These are phyloP conservation scores for Graphium sp. DNA, from an alignment of 2,329 filamentous ascomycete genomes.

Conservation along the genomic window DNA sequence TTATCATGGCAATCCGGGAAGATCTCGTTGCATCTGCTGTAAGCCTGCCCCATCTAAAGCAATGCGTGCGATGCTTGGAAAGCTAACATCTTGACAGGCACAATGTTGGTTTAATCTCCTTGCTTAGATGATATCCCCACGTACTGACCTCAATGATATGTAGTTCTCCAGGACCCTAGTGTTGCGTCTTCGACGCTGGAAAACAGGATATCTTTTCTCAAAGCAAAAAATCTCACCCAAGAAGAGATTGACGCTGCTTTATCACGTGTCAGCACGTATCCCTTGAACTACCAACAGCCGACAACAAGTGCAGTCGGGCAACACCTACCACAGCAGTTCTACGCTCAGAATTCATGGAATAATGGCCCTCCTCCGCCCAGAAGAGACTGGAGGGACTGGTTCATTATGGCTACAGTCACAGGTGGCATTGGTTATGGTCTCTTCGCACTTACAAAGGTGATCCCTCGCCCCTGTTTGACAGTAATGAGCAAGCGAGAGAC, in stretches of 20 bases:
- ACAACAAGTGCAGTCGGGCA: too few species aligned
- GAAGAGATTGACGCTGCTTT: conserved; percentile 85
- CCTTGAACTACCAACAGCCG: conserved; percentile 20
- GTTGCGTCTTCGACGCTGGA: conserved; percentile 82
- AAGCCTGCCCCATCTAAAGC: conserved; percentile 11
- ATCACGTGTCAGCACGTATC: conserved; percentile 46
- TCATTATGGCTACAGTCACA: conserved; percentile 96
- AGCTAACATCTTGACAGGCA: conserved; percentile 12
- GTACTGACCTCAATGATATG: conserved; percentile 1
- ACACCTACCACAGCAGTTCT: conserved; percentile 22
- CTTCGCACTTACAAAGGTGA: conserved; percentile 73
- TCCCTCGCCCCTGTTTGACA: conserved; percentile 4
- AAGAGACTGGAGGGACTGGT: conserved; percentile 96
- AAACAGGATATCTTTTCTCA: conserved; percentile 80
- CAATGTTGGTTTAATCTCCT: conserved; percentile 23
- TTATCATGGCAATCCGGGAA: conserved; percentile 70
- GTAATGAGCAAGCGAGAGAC: background rate
- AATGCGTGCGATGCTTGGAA: conserved; percentile 1
- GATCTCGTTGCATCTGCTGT: conserved; percentile 76
- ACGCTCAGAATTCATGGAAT: conserved; percentile 39
- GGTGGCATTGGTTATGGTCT: conserved; percentile 79
- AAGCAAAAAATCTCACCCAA: conserved; percentile 92
- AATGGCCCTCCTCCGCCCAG: conserved; percentile 43
- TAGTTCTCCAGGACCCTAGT: conserved; percentile 87
- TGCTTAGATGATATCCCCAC: background rate